Evolutionary conservation across 129 eudicot species (phyloP), one percentile per base, ranked within the genome.

Genomic region (Mikania micrantha): DNA sequence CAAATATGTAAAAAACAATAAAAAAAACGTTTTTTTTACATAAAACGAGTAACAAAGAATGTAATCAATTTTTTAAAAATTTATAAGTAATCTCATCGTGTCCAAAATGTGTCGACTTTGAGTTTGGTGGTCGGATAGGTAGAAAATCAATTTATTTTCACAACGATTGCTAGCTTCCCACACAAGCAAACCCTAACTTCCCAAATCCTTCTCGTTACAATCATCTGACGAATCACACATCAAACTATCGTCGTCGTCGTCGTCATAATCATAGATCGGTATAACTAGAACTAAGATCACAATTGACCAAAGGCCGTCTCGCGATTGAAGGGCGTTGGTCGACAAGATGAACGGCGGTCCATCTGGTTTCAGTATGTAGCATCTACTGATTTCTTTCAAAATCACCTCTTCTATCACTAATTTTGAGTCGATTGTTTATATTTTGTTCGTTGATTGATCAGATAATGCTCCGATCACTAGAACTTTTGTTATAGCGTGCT

Each of bases 291-390:
- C 61, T 41, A 42, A 56, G 9, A 65, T 54, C 59, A 12, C n/a
- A 56, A 28, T 31, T 10, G 12, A 53, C 36, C 60, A 45, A 63
- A 63, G 65, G 62, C 48, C 38, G 31, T 54, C 50, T 58, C 42
- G 34, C 42, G 50, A 20, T 58, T 36, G 74, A 74, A 40, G 84
- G 86, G 81, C 83, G 83, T 82, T 85, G 79, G 82, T 80, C 76
- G 67, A 70, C 63, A 93, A 82, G 85, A 93, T 93, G 99, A 88
- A 93, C 96, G 99, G 99, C 83, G 96, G 96, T 72, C 96, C 95
- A 73, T 88, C 96, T 83, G 99, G 99, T 82, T 93, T 93, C 84
- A 89, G 98, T 93, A 82, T 10, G 90, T 76, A 62, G 6, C 32
- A 45, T 64, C 44, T 60, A 35, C 71, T 47, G 11, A 57, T 39